Percentiles rank a stretch among this genome's conserved stretches.
These are phyloP conservation scores for Bipolaris zeicola DNA, from an alignment of 2,329 filamentous ascomycete genomes.

Conservation along the genomic window DNA sequence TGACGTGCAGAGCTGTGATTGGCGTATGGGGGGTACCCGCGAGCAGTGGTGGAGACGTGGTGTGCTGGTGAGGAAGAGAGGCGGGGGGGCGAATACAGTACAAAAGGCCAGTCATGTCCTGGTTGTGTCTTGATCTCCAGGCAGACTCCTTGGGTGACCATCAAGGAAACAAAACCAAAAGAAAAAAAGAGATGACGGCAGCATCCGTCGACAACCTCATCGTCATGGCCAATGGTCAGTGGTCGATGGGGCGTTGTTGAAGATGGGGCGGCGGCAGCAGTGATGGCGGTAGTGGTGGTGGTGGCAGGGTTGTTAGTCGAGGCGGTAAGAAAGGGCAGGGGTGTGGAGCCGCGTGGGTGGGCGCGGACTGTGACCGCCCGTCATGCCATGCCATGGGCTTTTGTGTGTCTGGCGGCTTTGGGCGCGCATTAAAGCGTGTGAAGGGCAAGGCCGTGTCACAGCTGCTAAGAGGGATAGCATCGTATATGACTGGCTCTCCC, in stretches of 20 bases:
- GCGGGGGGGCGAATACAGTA: conserved; percentile 10
- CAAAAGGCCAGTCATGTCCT: not conserved
- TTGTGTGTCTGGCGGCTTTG: conserved; percentile 7
- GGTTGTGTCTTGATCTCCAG: too few relatives aligned
- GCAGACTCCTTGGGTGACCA: too few relatives aligned
- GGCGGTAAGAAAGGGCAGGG: conserved; percentile 17
- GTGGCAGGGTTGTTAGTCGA: conserved; percentile 4
- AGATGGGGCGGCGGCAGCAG: too few relatives aligned
- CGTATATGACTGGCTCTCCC: conserved; percentile 17
- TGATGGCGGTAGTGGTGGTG: not conserved
- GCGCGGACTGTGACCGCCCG: conserved; percentile 2
- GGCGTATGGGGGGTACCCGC: conserved; percentile 1
- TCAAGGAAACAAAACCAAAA: too few relatives aligned
- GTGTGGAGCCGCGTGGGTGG: conserved; percentile 12
- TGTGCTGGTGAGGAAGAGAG: conserved; percentile 1
- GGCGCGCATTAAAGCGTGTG: conserved; percentile 17
- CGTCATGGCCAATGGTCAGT: too few relatives aligned
- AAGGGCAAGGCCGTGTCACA: conserved; percentile 5
- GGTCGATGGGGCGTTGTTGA: too few relatives aligned
- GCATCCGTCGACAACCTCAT: not conserved
- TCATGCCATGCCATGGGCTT: conserved; percentile 2
- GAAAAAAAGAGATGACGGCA: too few relatives aligned
- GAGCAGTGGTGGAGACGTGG: conserved; percentile 1
- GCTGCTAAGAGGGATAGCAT: conserved; percentile 6
- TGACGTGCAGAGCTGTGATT: conserved; percentile 28